Base-by-base conservation (phyloP, 345 rosid species). In the Draba incana region DNA sequence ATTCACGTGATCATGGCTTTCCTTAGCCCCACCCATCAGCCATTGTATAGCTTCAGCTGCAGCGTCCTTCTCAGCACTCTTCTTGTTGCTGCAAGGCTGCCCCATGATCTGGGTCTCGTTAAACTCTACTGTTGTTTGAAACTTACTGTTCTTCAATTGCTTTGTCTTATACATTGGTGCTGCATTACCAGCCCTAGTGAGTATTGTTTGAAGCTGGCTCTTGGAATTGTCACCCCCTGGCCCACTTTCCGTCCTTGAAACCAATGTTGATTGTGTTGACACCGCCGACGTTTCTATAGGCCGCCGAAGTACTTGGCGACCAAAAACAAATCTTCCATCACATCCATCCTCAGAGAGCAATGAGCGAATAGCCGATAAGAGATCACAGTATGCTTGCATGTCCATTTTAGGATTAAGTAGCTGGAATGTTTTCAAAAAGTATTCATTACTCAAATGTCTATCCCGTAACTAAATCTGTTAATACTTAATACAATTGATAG, bases 41-140 rank as follows among this genome's bases (percentile, higher is more conserved):
- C 88, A 88, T 78, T 77, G 85, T 70, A 93, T 79, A 74, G 97
- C 96, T 80, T 88, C 91, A 13, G 96, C 90, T 13, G 96, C 97
- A 10, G 97, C 98, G 75, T 93, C 98, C 64, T 93, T 93, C 84
- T 93, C 98, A 1, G 97, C 97, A 58, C 78, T 82, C 76, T 90
- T 93, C 85, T 93, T 93, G 83, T 84, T 88, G 84, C 66, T 80
- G 82, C 86, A 88, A 71, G 94, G 94, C 67, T 80, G 88, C 33
- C 98, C 97, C 80, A 81, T 85, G 58, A 87, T 79, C 76, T 87
- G 82, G 80, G 80, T 81, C 41, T 84, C 92, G 16, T 85, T 88
- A 70, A 88, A 88, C 75, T 83, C 92, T n/a, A 90, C 94, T 2
- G 86, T 76, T 31, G 97, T 68, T 66, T 59, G 81, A 68, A 90